phyloP scores from a whole-genome alignment of 2,329 filamentous ascomycete species.

The Rosellinia necatrix region DNA sequence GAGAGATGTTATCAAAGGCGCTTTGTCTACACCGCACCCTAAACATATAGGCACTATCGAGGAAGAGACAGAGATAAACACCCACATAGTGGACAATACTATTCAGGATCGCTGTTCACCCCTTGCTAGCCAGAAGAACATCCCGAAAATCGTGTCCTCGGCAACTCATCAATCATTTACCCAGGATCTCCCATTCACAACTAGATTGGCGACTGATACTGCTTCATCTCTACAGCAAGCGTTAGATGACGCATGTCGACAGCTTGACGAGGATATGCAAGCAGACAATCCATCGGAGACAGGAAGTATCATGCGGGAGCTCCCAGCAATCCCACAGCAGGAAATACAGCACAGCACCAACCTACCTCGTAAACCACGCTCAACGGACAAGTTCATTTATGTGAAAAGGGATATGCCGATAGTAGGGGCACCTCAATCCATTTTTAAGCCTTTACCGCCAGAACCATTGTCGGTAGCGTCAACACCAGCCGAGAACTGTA shows the following conservation, averaged over 20 bases:
- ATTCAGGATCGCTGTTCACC: not conserved
- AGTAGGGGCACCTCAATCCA: constrained; percentile 11
- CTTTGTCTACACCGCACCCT: constrained; percentile 24
- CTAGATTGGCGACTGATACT: constrained; percentile 35
- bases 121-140: constrained; percentile 1
- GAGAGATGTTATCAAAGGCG: constrained; percentile 27
- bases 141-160: constrained; percentile 9
- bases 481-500: constrained; percentile 3
- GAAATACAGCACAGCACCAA: constrained; percentile 5
- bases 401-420: constrained; percentile 30
- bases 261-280: constrained; percentile 34
- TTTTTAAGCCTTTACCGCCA: constrained; percentile 29
- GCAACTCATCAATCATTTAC: constrained; percentile 33
- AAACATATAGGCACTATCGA: constrained; percentile 30
- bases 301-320: constrained; percentile 18
- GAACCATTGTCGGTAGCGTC: constrained; percentile 19
- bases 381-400: constrained; percentile 26
- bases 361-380: constrained; percentile 19
- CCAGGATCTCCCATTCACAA: constrained; percentile 39
- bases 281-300: constrained; percentile 12
- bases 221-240: constrained; percentile 42
- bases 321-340: constrained; percentile 20
- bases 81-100: constrained; percentile 6
- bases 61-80: constrained; percentile 32
- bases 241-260: constrained; percentile 37